Percentiles rank a stretch among this genome's conserved stretches.
Evolutionary conservation across 2,329 filamentous ascomycete genomes (phyloP).

Genomic region (Epicoccum sorghinum): DNA sequence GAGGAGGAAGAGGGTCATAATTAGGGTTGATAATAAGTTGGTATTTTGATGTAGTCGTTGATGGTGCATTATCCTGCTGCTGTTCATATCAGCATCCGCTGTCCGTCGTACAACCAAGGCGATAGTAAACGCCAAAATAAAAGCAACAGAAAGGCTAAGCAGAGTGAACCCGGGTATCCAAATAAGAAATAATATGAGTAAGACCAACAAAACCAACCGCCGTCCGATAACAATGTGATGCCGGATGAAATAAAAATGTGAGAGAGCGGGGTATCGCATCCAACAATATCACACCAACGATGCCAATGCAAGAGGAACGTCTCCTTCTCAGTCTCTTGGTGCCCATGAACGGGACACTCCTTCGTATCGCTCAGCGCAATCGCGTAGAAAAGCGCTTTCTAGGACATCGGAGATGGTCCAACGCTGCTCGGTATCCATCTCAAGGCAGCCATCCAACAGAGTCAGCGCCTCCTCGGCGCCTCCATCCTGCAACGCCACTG

Average conservation of each 20-base stretch:
- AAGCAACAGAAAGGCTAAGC: conserved; percentile 11
- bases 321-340: conserved; percentile 22
- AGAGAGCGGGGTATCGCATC: conserved; percentile 35
- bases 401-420: conserved; percentile 65
- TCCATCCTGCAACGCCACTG: conserved; percentile 45
- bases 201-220: not conserved
- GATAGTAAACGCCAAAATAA: not conserved
- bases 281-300: conserved; percentile 15
- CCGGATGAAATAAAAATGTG: conserved; percentile 5
- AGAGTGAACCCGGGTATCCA: conserved; percentile 32
- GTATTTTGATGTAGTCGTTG: too few species aligned
- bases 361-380: conserved; percentile 39
- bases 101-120: too few species aligned
- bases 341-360: conserved; percentile 39
- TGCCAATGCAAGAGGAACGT: not conserved
- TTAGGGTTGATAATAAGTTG: too few species aligned
- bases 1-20: too few species aligned
- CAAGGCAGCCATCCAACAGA: conserved; percentile 65
- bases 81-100: too few species aligned
- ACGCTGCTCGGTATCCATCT: conserved; percentile 60
- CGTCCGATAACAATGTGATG: not conserved
- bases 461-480: conserved; percentile 57
- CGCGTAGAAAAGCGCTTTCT: conserved; percentile 60
- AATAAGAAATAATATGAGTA: not conserved
- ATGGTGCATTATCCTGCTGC: too few species aligned